A percentile compares a stretch with the other conserved stretches of the same genome.
phyloP scores from a whole-genome alignment of 805 yeast species.

The Diddensiella caesifluorescens region DNA sequence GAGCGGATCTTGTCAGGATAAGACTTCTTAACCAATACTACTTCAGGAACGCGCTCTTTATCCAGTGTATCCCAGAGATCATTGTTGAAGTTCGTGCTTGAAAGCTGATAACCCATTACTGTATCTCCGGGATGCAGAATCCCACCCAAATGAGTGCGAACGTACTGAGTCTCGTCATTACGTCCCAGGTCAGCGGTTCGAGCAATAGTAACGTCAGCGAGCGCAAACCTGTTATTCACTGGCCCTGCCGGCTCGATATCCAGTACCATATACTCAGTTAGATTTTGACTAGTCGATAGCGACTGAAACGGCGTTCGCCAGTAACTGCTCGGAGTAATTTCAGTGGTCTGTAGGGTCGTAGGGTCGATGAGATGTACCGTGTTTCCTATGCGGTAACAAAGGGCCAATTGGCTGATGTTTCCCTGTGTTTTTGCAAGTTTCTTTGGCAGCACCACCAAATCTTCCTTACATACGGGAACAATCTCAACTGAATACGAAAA shows the following conservation, averaged over 20 bases:
- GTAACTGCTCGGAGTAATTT: constrained; percentile 61
- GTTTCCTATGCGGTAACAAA: constrained; percentile 82
- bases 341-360: constrained; percentile 68
- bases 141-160: constrained; percentile 90
- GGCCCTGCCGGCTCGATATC: constrained; percentile 72
- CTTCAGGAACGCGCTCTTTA: constrained; percentile 69
- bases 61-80: constrained; percentile 73
- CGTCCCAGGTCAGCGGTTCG: constrained; percentile 82
- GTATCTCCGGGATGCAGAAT: constrained; percentile 95
- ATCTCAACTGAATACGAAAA: constrained; percentile 90
- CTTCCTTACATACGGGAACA: constrained; percentile 96
- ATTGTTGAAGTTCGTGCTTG: constrained; percentile 83
- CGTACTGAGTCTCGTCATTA: constrained; percentile 75
- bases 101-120: constrained; percentile 82
- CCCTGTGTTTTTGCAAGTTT: constrained; percentile 81
- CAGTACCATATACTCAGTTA: constrained; percentile 81
- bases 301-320: constrained; percentile 82
- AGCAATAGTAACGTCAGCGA: constrained; percentile 90
- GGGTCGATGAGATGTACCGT: constrained; percentile 86
- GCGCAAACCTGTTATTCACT: constrained; percentile 66
- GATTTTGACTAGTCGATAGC: constrained; percentile 59
- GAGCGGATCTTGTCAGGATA: constrained; percentile 16
- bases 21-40: constrained; percentile 52
- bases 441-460: constrained; percentile 85
- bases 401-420: constrained; percentile 69